Evolutionary conservation across 2,329 filamentous ascomycete genomes (phyloP).

Genomic region (Fusarium sp.): DNA sequence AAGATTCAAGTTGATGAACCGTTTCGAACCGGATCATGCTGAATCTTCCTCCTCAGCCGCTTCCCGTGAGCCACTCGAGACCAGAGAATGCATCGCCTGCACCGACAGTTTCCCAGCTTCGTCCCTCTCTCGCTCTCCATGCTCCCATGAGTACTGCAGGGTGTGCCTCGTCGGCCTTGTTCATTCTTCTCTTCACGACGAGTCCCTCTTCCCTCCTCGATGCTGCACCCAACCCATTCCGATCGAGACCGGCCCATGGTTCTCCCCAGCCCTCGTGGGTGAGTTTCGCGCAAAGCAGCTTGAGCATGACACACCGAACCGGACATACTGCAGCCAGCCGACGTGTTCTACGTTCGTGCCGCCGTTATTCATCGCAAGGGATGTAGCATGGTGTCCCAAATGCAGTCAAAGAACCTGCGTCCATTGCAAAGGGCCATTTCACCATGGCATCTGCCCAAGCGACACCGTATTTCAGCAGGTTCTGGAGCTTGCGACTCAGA

Average conservation of each 20-base stretch:
- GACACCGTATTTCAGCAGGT: slow-evolving; percentile 56
- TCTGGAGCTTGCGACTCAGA: slow-evolving; percentile 52
- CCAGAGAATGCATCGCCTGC: slow-evolving; percentile 6
- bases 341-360: slow-evolving; percentile 63
- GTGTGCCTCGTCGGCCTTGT: slow-evolving; percentile 61
- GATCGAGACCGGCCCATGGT: slow-evolving; percentile 46
- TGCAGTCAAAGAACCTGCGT: slow-evolving; percentile 62
- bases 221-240: slow-evolving; percentile 62
- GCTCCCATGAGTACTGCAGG: slow-evolving; percentile 64
- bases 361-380: slow-evolving; percentile 41
- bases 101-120: background rate
- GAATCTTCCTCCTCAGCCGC: slow-evolving; percentile 3
- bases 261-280: slow-evolving; percentile 50
- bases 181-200: slow-evolving; percentile 56
- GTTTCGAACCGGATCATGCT: background rate
- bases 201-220: slow-evolving; percentile 65
- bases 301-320: slow-evolving; percentile 61
- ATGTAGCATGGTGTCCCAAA: slow-evolving; percentile 54
- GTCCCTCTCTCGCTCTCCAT: slow-evolving; percentile 29
- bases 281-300: slow-evolving; percentile 58
- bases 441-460: slow-evolving; percentile 60
- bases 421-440: slow-evolving; percentile 59
- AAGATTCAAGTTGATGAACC: background rate
- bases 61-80: background rate
- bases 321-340: slow-evolving; percentile 61